A percentile compares a stretch with the other conserved stretches of the same genome.
Conservation (phyloP, 768 basidiomycete genomes). For the Hygrophoropsis aurantiaca region DNA sequence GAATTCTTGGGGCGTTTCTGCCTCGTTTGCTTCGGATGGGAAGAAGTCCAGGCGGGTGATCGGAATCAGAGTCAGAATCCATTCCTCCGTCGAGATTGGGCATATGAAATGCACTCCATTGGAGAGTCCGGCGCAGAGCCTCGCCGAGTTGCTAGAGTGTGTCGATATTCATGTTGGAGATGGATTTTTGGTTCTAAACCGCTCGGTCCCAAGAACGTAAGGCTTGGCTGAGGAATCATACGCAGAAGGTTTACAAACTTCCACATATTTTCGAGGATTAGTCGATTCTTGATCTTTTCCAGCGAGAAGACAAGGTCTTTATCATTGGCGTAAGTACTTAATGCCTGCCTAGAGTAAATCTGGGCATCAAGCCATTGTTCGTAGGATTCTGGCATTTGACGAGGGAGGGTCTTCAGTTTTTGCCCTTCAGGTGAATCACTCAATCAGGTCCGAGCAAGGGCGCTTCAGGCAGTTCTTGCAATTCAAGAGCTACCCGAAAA, state of each 20-base stretch:
- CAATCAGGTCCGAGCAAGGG: slow-evolving; percentile 60
- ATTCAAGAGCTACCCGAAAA: slow-evolving; percentile 58
- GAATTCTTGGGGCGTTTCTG: slow-evolving; percentile 26
- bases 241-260: slow-evolving; percentile 57
- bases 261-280: slow-evolving; percentile 64
- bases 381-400: slow-evolving; percentile 59
- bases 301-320: slow-evolving; percentile 61
- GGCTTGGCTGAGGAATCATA: slow-evolving; percentile 1
- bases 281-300: slow-evolving; percentile 48
- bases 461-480: slow-evolving; percentile 63
- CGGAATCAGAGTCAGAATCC: slow-evolving; percentile 25
- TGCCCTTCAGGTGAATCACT: no score
- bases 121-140: slow-evolving; percentile 50
- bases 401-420: slow-evolving; percentile 48
- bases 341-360: slow-evolving; percentile 57
- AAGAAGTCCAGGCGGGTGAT: slow-evolving; percentile 16
- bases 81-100: slow-evolving; percentile 16
- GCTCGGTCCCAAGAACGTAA: neutral
- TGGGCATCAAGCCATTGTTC: slow-evolving; percentile 72
- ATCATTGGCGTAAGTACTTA: slow-evolving; percentile 47
- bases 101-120: slow-evolving; percentile 53
- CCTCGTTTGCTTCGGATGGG: slow-evolving; percentile 16
- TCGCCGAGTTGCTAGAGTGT: slow-evolving; percentile 62
- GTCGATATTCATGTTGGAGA: slow-evolving; percentile 57
- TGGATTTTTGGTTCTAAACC: slow-evolving; percentile 55